Conservation (phyloP, 768 basidiomycete genomes). For the Symmetrospora coprosmae region DNA sequence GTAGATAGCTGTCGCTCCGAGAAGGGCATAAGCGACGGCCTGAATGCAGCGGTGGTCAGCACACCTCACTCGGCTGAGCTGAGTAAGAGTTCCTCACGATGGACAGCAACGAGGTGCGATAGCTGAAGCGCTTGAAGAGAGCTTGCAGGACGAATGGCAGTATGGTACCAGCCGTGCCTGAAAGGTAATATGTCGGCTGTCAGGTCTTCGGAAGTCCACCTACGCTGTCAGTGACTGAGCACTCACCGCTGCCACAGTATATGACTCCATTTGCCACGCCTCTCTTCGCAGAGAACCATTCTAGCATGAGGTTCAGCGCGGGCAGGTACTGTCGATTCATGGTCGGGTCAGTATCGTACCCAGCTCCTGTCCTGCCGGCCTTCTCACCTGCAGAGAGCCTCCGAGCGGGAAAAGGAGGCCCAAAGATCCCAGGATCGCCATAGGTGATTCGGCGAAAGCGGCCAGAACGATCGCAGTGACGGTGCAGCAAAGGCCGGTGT, state of each 20-base stretch:
- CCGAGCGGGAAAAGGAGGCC: conserved; percentile 12
- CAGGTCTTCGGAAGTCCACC: not conserved
- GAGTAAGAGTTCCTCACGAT: not conserved
- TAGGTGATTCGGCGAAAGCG: not conserved
- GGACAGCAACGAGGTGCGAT: not conserved
- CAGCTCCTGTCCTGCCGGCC: no score
- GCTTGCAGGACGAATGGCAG: conserved; percentile 15
- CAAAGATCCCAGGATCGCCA: not conserved
- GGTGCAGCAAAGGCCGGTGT: not conserved
- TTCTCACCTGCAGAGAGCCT: not conserved
- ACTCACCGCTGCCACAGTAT: conserved; percentile 6
- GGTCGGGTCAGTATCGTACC: no score
- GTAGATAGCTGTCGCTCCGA: not conserved
- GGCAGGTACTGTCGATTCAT: conserved; percentile 6
- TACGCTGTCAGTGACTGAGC: not conserved
- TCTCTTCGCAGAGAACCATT: conserved; percentile 1
- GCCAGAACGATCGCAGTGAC: not conserved
- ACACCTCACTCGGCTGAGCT: not conserved
- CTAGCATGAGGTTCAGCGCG: not conserved
- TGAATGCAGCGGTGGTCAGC: not conserved
- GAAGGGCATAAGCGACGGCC: not conserved
- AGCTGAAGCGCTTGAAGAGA: conserved; percentile 4
- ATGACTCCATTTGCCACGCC: conserved; percentile 7
- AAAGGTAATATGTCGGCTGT: not conserved
- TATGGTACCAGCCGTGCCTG: not conserved